phyloP scores from a whole-genome alignment of 768 basidiomycete species.

The Rhizopogon sp. region DNA sequence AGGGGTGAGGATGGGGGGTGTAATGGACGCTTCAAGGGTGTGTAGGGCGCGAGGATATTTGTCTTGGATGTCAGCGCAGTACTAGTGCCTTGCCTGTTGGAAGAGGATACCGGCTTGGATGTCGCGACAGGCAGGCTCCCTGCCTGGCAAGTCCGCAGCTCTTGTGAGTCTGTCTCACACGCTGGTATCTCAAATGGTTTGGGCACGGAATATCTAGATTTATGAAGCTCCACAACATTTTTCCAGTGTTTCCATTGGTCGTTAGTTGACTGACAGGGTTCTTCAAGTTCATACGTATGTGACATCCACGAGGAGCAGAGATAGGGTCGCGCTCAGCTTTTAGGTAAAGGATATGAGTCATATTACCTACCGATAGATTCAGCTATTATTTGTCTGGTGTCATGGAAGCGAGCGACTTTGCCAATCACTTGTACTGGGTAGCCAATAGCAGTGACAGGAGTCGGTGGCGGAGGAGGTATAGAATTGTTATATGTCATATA shows the following conservation, averaged over 20 bases:
- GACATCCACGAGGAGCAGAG: too few relatives aligned
- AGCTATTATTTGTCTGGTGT: slow-evolving; percentile 42
- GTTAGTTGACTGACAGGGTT: slow-evolving; percentile 41
- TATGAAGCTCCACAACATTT: slow-evolving; percentile 47
- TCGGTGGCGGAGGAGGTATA: slow-evolving; percentile 16
- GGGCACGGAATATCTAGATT: slow-evolving; percentile 41
- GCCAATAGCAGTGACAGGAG: slow-evolving; percentile 41
- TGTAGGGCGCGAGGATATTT: neutral
- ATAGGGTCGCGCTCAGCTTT: neutral
- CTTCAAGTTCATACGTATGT: slow-evolving; percentile 21
- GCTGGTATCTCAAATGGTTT: slow-evolving; percentile 47
- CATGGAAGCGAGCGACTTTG: slow-evolving; percentile 34
- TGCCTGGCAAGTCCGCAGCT: slow-evolving; percentile 14
- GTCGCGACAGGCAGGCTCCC: slow-evolving; percentile 6
- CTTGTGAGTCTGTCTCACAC: neutral
- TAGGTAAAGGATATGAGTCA: neutral
- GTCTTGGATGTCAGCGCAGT: neutral
- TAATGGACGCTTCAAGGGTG: neutral
- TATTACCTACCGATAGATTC: slow-evolving; percentile 45
- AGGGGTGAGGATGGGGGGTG: slow-evolving; percentile 17
- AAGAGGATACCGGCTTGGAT: slow-evolving; percentile 12
- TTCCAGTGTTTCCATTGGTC: slow-evolving; percentile 60
- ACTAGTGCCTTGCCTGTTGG: neutral
- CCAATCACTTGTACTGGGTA: slow-evolving; percentile 43
- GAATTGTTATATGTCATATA: neutral